Evolutionary conservation across 2,329 filamentous ascomycete species (phyloP).

Genomic region (Neobulgaria alba): DNA sequence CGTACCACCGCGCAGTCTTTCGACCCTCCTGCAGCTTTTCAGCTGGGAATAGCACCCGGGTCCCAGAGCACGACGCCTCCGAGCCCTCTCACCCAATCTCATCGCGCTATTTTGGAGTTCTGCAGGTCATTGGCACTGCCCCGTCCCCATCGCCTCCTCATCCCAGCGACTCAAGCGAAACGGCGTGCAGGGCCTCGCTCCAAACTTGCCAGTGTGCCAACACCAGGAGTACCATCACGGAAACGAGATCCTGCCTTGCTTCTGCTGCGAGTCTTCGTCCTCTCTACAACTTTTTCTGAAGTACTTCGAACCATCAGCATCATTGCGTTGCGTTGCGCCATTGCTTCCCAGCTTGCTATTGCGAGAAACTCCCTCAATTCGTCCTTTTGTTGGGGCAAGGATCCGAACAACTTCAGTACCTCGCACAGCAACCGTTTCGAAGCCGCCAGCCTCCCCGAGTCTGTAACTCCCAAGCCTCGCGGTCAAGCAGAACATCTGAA

Average conservation of each 20-base stretch:
- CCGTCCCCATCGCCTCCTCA: neutral
- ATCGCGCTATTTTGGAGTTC: neutral
- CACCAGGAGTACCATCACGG: neutral
- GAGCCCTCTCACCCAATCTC: neutral
- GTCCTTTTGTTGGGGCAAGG: too few species aligned
- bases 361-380: too few species aligned
- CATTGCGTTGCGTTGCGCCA: too few species aligned
- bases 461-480: conserved; percentile 1
- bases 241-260: too few species aligned
- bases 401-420: too few species aligned
- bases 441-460: conserved; percentile 7
- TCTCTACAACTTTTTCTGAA: too few species aligned
- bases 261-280: too few species aligned
- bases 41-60: neutral
- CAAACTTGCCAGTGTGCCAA: neutral
- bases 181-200: neutral
- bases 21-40: neutral
- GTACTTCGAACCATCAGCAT: too few species aligned
- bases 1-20: neutral
- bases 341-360: too few species aligned
- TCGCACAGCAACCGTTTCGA: conserved; percentile 21
- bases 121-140: neutral
- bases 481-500: too few species aligned
- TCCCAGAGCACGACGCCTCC: neutral
- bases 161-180: neutral